phyloP scores from a whole-genome alignment of 2,329 filamentous ascomycete genomes.

The Cladosporium halotolerans region DNA sequence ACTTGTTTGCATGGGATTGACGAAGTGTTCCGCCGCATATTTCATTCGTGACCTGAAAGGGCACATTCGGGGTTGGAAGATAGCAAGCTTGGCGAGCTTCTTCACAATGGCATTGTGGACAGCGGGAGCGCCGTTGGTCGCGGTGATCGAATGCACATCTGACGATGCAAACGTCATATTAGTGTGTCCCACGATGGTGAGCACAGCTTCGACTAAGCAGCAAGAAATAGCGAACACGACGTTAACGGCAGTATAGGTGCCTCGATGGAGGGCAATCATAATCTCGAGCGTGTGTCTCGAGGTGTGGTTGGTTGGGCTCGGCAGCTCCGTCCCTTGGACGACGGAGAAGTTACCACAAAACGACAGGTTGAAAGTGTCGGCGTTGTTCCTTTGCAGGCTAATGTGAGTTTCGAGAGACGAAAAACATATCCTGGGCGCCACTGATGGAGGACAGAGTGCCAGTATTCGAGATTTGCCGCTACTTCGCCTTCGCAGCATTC shows the following conservation, averaged over 20 bases:
- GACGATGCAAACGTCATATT: neutral
- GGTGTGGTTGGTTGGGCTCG: neutral
- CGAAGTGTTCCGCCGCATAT: too few relatives aligned
- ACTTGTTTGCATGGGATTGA: neutral
- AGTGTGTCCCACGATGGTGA: neutral
- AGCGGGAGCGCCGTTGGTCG: neutral
- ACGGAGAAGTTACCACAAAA: too few relatives aligned
- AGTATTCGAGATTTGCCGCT: too few relatives aligned
- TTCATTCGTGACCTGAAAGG: too few relatives aligned
- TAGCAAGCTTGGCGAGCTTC: neutral
- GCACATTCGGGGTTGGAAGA: too few relatives aligned
- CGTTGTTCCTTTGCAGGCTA: neutral
- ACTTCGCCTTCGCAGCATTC: neutral
- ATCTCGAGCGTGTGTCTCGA: neutral
- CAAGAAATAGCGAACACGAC: too few relatives aligned
- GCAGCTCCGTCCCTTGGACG: neutral
- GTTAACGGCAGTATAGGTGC: neutral
- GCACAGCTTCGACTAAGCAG: too few relatives aligned
- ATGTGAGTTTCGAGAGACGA: neutral
- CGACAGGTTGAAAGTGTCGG: neutral
- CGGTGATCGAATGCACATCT: neutral
- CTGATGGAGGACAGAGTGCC: neutral
- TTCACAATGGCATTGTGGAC: neutral
- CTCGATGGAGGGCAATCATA: neutral
- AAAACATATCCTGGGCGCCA: neutral